Evolutionary conservation across 2,329 filamentous ascomycete genomes (phyloP).

Genomic region (Colletotrichum cordylinicola): DNA sequence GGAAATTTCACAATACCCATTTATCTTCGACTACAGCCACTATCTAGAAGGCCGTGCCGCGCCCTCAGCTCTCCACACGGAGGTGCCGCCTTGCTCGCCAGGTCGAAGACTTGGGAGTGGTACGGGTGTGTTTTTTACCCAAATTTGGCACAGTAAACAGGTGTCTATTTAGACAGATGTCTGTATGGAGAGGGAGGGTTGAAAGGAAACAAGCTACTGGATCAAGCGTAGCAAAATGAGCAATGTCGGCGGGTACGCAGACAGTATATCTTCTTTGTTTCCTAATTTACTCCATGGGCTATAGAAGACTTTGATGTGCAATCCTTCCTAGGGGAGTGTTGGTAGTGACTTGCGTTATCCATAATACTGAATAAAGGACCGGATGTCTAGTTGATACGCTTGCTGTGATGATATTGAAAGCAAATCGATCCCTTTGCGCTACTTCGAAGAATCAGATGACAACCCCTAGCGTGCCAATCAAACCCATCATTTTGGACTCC

Average conservation of each 20-base stretch:
- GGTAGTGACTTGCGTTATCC: neutral
- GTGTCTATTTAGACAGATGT: neutral
- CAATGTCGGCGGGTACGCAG: neutral
- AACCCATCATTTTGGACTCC: too few relatives aligned
- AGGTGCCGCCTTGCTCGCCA: neutral
- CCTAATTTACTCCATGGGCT: neutral
- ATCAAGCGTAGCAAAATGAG: neutral
- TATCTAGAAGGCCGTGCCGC: neutral
- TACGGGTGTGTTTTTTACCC: neutral
- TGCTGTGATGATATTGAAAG: neutral
- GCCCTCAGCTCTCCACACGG: neutral
- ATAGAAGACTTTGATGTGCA: neutral
- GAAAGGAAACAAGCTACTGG: neutral
- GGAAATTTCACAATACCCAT: fast-evolving
- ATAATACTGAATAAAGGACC: neutral
- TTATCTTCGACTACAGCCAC: neutral
- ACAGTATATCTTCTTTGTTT: neutral
- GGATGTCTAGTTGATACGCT: too few relatives aligned
- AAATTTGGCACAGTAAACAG: fast-evolving
- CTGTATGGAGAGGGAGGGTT: neutral
- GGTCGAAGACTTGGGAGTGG: neutral
- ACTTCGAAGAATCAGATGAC: neutral
- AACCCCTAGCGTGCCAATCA: neutral
- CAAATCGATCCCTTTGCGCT: neutral
- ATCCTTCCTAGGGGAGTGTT: neutral